A percentile compares a stretch with the other conserved stretches of the same genome.
phyloP scores from a whole-genome alignment of 108 stramenopile species.

The Stephanodiscus triporus region DNA sequence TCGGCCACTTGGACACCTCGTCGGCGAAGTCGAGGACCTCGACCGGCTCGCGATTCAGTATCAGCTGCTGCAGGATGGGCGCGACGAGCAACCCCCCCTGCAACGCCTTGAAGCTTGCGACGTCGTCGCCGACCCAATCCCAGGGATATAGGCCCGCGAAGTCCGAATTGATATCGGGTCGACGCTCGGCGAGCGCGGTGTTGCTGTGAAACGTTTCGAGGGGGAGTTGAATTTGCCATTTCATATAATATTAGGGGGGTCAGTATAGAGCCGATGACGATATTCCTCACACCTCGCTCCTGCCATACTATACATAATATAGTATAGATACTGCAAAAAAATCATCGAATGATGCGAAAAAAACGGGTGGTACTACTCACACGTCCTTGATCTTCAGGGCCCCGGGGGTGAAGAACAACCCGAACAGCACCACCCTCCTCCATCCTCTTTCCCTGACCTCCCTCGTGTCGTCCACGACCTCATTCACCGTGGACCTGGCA shows the following conservation, averaged over 20 bases:
- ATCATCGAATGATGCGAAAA: neutral
- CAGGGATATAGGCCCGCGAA: slow-evolving; percentile 88
- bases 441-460: slow-evolving; percentile 87
- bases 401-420: slow-evolving; percentile 87
- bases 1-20: slow-evolving; percentile 78
- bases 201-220: slow-evolving; percentile 15
- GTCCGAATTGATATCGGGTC: slow-evolving; percentile 82
- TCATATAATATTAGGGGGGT: neutral
- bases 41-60: slow-evolving; percentile 86
- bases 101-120: slow-evolving; percentile 79
- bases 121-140: slow-evolving; percentile 87
- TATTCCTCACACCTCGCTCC: too few species aligned
- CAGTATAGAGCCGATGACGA: too few species aligned
- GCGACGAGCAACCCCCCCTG: slow-evolving; percentile 88
- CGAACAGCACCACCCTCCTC: slow-evolving; percentile 88
- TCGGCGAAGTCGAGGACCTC: slow-evolving; percentile 89
- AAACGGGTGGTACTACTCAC: slow-evolving; percentile 10
- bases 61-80: slow-evolving; percentile 91
- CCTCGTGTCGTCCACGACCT: slow-evolving; percentile 78
- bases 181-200: slow-evolving; percentile 71
- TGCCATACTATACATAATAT: too few species aligned
- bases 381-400: slow-evolving; percentile 80
- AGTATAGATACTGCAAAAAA: too few species aligned
- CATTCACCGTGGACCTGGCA: slow-evolving; percentile 83
- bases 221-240: neutral